These are phyloP conservation scores for Bolboschoenus planiculmis DNA, from an alignment of 176 grass and related monocot species.

Conservation along the genomic window DNA sequence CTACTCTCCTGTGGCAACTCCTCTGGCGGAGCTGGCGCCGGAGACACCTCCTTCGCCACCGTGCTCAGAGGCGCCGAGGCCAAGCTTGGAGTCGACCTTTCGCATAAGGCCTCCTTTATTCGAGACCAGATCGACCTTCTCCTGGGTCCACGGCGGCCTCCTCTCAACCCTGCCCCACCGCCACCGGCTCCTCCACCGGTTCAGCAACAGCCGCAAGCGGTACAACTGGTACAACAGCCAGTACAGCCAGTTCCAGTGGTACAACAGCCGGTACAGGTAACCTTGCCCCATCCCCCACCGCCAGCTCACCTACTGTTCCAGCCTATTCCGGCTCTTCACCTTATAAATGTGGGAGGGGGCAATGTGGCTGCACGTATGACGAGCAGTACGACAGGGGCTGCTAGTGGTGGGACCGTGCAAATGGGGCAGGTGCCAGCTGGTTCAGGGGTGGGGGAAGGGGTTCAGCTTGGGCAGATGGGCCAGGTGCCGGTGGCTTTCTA, in stretches of 20 bases:
- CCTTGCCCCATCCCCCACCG: conserved; percentile 27
- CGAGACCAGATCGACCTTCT: conserved; percentile 96
- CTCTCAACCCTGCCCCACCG: background rate
- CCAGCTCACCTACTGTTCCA: conserved; percentile 39
- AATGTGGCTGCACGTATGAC: background rate
- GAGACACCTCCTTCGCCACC: conserved; percentile 34
- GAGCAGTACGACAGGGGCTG: background rate
- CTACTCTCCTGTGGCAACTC: conserved; percentile 33
- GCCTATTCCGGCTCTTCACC: conserved; percentile 38
- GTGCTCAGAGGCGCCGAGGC: conserved; percentile 73
- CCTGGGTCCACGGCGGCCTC: conserved; percentile 37
- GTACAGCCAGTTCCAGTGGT: conserved; percentile 6
- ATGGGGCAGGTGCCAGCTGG: conserved; percentile 6
- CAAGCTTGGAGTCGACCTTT: conserved; percentile 74
- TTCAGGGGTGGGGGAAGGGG: background rate
- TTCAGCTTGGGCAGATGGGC: conserved; percentile 26
- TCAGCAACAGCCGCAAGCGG: background rate
- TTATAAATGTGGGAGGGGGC: conserved; percentile 27
- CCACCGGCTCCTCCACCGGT: background rate
- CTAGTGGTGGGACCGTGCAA: background rate
- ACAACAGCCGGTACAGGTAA: conserved; percentile 28
- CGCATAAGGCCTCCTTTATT: conserved; percentile 84
- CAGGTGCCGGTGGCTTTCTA: conserved; percentile 66
- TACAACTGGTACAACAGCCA: background rate
- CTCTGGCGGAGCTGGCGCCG: background rate